Conservation (phyloP, 2,329 filamentous ascomycete genomes). For the Blumeria graminis region DNA sequence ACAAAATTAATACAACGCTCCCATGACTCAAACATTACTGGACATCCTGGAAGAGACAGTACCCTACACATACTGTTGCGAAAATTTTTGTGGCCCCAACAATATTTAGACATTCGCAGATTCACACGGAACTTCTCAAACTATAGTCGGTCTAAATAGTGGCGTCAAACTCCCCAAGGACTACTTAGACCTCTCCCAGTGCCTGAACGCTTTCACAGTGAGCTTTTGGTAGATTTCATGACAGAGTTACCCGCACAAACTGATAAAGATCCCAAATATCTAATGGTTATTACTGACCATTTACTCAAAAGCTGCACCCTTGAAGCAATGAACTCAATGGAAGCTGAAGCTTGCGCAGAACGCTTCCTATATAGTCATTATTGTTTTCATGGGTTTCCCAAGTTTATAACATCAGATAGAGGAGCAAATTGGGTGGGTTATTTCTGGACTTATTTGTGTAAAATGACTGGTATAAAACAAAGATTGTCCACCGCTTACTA, state of each 20-base stretch:
- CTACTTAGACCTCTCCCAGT: not conserved
- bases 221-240: conserved; percentile 1
- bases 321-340: not conserved
- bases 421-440: not conserved
- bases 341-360: conserved; percentile 1
- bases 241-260: not conserved
- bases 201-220: conserved; percentile 1
- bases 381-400: not conserved
- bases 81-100: not conserved
- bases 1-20: not conserved
- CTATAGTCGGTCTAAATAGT: not conserved
- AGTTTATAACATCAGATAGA: not conserved
- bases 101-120: not conserved
- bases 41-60: not conserved
- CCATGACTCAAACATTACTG: not conserved
- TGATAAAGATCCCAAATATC: not conserved
- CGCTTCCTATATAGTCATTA: not conserved
- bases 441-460: not conserved
- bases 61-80: not conserved
- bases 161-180: not conserved
- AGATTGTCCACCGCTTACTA: not conserved
- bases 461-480: not conserved
- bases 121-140: not conserved
- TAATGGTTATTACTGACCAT: conserved; percentile 1
- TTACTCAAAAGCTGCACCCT: not conserved